Evolutionary conservation across 495 filamentous ascomycete species (phyloP).

Genomic region (Sphaerosporella brunnea): DNA sequence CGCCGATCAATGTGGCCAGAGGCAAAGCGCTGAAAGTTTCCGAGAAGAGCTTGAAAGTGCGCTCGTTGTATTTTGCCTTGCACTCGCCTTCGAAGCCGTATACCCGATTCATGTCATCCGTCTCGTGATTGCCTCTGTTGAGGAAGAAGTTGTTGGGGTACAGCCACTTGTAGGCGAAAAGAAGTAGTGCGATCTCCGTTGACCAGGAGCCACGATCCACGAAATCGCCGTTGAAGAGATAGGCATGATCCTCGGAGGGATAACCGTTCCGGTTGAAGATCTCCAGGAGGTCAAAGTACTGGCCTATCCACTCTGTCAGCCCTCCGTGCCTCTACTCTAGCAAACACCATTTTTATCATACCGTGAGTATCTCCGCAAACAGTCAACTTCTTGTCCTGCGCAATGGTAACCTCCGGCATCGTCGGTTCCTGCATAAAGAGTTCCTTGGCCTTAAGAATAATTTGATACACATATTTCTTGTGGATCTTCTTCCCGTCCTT

Average conservation of each 20-base stretch:
- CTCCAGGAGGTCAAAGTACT: constrained; percentile 93
- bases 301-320: constrained; percentile 36
- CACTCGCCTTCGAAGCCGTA: constrained; percentile 99
- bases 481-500: constrained; percentile 89
- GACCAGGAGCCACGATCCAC: constrained; percentile 97
- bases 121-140: constrained; percentile 97
- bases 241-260: constrained; percentile 67
- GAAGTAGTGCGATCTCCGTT: constrained; percentile 77
- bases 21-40: constrained; percentile 94
- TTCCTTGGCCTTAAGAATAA: constrained; percentile 72
- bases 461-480: constrained; percentile 94
- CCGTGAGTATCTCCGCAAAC: constrained; percentile 98
- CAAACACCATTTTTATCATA: too few relatives aligned
- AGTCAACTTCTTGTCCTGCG: constrained; percentile 58
- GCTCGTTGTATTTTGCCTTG: constrained; percentile 92
- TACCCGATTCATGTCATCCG: constrained; percentile 97
- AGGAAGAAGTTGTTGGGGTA: constrained; percentile 76
- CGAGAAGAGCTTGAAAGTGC: constrained; percentile 91
- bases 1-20: constrained; percentile 77
- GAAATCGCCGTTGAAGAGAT: constrained; percentile 98
- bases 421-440: constrained; percentile 84
- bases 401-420: constrained; percentile 86
- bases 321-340: too few relatives aligned
- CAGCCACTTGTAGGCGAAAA: constrained; percentile 96
- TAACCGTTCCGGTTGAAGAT: constrained; percentile 83